Evolutionary conservation across 805 yeast species (phyloP).

Genomic region (Pichia heedii): DNA sequence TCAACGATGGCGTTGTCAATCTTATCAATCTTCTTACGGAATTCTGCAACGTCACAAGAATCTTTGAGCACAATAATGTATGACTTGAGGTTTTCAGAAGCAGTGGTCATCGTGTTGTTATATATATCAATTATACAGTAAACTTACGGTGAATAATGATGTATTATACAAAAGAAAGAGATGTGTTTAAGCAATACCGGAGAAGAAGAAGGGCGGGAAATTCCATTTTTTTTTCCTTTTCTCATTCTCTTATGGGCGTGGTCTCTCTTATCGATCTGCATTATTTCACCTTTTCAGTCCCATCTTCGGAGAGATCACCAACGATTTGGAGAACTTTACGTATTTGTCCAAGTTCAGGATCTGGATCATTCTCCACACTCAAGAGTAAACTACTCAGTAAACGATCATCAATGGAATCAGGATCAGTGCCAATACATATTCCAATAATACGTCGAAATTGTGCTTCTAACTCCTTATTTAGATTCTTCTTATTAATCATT

Average conservation of each 20-base stretch:
- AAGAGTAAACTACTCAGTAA: slow-evolving; percentile 76
- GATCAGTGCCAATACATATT: slow-evolving; percentile 81
- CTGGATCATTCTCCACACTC: slow-evolving; percentile 85
- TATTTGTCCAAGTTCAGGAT: slow-evolving; percentile 30
- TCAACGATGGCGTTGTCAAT: background rate
- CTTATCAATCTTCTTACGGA: background rate
- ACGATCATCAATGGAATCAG: slow-evolving; percentile 48
- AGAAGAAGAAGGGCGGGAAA: too few species aligned
- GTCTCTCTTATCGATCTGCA: too few species aligned
- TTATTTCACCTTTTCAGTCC: background rate
- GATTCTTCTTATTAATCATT: slow-evolving; percentile 42
- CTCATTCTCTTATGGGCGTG: too few species aligned
- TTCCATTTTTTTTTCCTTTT: too few species aligned
- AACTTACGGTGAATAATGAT: too few species aligned
- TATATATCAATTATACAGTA: too few species aligned
- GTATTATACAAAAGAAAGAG: too few species aligned
- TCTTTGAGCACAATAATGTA: background rate
- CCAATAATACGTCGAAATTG: slow-evolving; percentile 87
- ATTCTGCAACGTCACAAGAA: slow-evolving; percentile 7
- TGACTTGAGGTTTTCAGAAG: background rate
- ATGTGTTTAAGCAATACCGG: too few species aligned
- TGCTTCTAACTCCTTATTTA: slow-evolving; percentile 49
- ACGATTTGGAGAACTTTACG: slow-evolving; percentile 28
- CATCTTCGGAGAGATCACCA: slow-evolving; percentile 19
- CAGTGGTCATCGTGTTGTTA: background rate